Conservation (phyloP, 441 rosid species). For the Syzygium syzygioides region DNA sequence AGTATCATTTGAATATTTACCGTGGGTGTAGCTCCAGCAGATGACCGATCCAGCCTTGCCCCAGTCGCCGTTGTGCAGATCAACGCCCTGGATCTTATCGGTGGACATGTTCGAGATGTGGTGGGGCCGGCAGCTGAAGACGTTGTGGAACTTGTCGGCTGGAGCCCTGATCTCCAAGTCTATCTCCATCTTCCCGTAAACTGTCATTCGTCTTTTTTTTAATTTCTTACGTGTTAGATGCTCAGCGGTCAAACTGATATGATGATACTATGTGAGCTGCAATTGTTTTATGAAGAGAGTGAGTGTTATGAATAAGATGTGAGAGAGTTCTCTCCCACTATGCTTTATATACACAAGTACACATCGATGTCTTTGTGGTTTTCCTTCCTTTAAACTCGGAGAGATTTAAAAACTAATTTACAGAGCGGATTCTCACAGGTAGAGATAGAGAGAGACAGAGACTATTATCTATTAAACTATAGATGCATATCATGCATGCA, state of each 20-base stretch:
- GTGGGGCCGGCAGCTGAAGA: constrained; percentile 28
- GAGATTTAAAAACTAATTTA: too few relatives aligned
- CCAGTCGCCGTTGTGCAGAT: constrained; percentile 34
- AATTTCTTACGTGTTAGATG: background rate
- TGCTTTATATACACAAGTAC: background rate
- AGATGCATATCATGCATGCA: background rate
- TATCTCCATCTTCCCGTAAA: constrained; percentile 14
- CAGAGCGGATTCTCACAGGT: too few relatives aligned
- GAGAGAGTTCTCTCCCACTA: too few relatives aligned
- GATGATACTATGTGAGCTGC: background rate
- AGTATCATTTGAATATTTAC: constrained; percentile 7
- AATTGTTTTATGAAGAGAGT: background rate
- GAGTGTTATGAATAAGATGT: background rate
- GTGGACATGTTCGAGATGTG: constrained; percentile 20
- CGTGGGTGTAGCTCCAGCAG: constrained; percentile 27
- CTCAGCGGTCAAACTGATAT: background rate
- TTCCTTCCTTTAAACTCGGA: too few relatives aligned
- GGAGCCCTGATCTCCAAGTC: constrained; percentile 23
- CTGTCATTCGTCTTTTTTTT: constrained; percentile 2
- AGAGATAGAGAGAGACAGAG: background rate
- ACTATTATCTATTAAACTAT: background rate
- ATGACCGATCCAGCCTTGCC: constrained; percentile 21
- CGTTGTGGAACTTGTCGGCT: constrained; percentile 14
- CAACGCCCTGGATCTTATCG: constrained; percentile 5
- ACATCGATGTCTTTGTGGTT: background rate